Conservation (phyloP, 805 yeast species). For the Cyberlindnera meyerae region DNA sequence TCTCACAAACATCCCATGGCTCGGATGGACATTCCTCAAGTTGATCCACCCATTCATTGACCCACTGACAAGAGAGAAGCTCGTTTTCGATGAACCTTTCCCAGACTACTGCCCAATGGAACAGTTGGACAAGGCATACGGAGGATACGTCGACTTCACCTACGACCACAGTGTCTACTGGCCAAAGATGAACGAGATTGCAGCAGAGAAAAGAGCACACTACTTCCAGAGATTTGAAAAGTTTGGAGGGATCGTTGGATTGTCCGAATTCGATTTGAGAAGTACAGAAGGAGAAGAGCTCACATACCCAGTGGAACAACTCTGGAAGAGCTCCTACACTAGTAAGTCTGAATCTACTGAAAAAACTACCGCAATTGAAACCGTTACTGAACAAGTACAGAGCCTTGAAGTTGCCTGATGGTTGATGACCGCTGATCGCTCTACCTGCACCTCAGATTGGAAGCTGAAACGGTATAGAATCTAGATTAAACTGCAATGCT, state of each 20-base stretch:
- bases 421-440: no score
- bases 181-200: slow-evolving; percentile 61
- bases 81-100: slow-evolving; percentile 88
- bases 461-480: no score
- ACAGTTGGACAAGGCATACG: slow-evolving; percentile 79
- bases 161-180: slow-evolving; percentile 79
- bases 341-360: slow-evolving; percentile 4
- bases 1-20: slow-evolving; percentile 87
- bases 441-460: no score
- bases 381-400: slow-evolving; percentile 12
- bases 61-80: slow-evolving; percentile 89
- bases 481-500: no score
- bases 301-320: slow-evolving; percentile 17
- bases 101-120: slow-evolving; percentile 72
- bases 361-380: slow-evolving; percentile 2
- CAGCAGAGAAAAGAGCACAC: slow-evolving; percentile 51
- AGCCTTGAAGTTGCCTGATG: slow-evolving; percentile 8
- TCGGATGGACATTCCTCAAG: slow-evolving; percentile 89
- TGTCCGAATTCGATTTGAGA: slow-evolving; percentile 79
- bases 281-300: slow-evolving; percentile 26
- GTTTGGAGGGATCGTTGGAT: slow-evolving; percentile 70
- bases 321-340: neutral
- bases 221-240: slow-evolving; percentile 65
- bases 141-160: slow-evolving; percentile 80
- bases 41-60: slow-evolving; percentile 94